Evolutionary conservation across 2,329 filamentous ascomycete species (phyloP).

Genomic region (Chrysoporthe puriensis): DNA sequence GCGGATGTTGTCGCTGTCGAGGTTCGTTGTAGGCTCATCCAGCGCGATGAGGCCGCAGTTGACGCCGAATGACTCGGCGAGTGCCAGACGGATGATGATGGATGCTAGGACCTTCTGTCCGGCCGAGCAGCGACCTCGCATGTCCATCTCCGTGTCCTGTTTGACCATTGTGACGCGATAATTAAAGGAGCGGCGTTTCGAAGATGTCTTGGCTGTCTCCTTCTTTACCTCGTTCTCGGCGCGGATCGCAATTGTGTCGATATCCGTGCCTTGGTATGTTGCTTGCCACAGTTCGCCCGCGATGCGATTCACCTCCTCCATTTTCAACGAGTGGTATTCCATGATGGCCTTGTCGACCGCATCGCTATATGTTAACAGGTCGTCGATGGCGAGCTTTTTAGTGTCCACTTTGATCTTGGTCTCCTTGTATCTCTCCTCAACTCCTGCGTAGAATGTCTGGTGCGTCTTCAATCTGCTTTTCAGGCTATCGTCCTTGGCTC

Average conservation of each 20-base stretch:
- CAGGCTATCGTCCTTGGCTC: slow-evolving; percentile 67
- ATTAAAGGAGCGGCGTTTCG: slow-evolving; percentile 85
- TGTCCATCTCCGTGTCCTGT: slow-evolving; percentile 97
- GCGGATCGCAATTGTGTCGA: slow-evolving; percentile 93
- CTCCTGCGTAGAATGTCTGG: slow-evolving; percentile 85
- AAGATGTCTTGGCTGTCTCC: slow-evolving; percentile 36
- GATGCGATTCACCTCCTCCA: slow-evolving; percentile 97
- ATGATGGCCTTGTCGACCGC: slow-evolving; percentile 97
- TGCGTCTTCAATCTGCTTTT: slow-evolving; percentile 74
- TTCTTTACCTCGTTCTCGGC: slow-evolving; percentile 76
- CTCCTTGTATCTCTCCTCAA: slow-evolving; percentile 79
- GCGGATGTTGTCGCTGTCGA: slow-evolving; percentile 93
- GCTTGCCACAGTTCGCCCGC: slow-evolving; percentile 95
- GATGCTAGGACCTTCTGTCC: slow-evolving; percentile 95
- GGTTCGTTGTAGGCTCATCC: slow-evolving; percentile 96
- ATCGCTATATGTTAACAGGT: slow-evolving; percentile 78
- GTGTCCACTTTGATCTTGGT: slow-evolving; percentile 88
- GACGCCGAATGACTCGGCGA: slow-evolving; percentile 94
- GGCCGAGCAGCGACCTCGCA: slow-evolving; percentile 95
- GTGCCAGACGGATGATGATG: slow-evolving; percentile 94
- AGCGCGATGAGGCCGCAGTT: slow-evolving; percentile 96
- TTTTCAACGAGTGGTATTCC: slow-evolving; percentile 94
- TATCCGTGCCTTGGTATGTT: slow-evolving; percentile 95
- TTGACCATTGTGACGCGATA: slow-evolving; percentile 99
- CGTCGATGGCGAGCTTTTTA: slow-evolving; percentile 90